Conservation (phyloP, 495 filamentous ascomycete genomes). For the Cladorrhinum samala region DNA sequence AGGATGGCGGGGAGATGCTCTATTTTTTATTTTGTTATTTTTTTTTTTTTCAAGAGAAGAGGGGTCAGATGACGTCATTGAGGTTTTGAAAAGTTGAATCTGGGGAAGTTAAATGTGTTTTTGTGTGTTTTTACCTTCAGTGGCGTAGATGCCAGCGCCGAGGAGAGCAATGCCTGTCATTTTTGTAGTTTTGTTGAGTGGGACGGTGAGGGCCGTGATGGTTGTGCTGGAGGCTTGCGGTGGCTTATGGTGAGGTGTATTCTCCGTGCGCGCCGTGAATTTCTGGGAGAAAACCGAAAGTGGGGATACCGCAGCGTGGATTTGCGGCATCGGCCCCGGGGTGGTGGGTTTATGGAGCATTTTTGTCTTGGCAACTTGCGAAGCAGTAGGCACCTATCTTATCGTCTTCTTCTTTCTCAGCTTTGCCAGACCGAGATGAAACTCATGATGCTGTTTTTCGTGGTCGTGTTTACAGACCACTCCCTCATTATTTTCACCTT, state of each 20-base stretch:
- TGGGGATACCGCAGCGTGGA: not conserved
- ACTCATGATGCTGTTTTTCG: too few relatives aligned
- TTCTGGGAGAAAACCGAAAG: too few relatives aligned
- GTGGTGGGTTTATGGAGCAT: not conserved
- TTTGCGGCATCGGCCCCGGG: not conserved
- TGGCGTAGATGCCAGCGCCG: constrained; percentile 53
- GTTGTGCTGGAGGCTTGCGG: too few relatives aligned
- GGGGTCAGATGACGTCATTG: constrained; percentile 2
- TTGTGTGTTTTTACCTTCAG: constrained; percentile 22
- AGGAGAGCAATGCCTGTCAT: constrained; percentile 58
- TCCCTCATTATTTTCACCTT: too few relatives aligned
- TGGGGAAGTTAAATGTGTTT: not conserved
- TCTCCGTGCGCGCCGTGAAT: too few relatives aligned
- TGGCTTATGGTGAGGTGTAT: too few relatives aligned
- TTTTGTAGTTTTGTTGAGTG: constrained; percentile 1
- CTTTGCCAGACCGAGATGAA: not conserved
- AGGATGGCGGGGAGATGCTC: constrained; percentile 47
- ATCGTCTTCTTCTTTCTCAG: not conserved
- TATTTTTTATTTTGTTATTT: constrained; percentile 15
- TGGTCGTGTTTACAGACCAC: too few relatives aligned
- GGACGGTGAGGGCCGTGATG: too few relatives aligned
- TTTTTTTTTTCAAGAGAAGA: not conserved
- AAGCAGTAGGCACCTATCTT: too few relatives aligned
- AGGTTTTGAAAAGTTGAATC: not conserved
- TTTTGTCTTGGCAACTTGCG: not conserved